Percentiles rank a stretch among this genome's conserved stretches.
Evolutionary conservation across 2,329 filamentous ascomycete species (phyloP).

Genomic region (Botrytis galanthina): DNA sequence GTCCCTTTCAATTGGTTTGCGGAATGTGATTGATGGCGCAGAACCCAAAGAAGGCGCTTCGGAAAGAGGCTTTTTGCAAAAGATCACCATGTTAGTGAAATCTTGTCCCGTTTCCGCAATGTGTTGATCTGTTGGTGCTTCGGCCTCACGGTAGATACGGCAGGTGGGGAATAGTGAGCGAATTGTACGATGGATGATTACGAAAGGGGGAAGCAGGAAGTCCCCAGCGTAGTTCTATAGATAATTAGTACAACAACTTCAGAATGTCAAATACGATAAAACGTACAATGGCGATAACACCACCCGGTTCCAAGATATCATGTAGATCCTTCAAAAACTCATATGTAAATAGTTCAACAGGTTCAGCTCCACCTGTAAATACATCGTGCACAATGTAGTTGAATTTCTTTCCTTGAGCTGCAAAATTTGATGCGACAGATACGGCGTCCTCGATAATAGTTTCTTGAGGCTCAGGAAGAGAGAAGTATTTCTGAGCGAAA

Average conservation of each 20-base stretch:
- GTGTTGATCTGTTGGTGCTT: slow-evolving; percentile 48
- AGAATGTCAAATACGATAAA: neutral
- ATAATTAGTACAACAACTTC: neutral
- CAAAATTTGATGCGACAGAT: slow-evolving; percentile 55
- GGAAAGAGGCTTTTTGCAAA: slow-evolving; percentile 56
- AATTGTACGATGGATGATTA: slow-evolving; percentile 80
- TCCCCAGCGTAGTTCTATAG: slow-evolving; percentile 90
- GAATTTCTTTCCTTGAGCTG: slow-evolving; percentile 51
- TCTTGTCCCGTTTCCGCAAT: slow-evolving; percentile 55
- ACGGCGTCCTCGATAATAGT: slow-evolving; percentile 82
- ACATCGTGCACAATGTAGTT: slow-evolving; percentile 98
- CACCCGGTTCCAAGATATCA: slow-evolving; percentile 69
- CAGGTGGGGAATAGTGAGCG: slow-evolving; percentile 80
- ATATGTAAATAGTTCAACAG: slow-evolving; percentile 79
- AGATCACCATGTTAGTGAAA: slow-evolving; percentile 95
- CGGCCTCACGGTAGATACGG: slow-evolving; percentile 81
- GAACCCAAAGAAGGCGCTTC: neutral
- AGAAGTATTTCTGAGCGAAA: slow-evolving; percentile 81
- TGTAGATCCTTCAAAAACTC: slow-evolving; percentile 75
- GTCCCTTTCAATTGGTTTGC: slow-evolving; percentile 62
- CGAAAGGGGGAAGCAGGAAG: slow-evolving; percentile 71
- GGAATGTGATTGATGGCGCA: slow-evolving; percentile 57
- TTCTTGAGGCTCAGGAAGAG: slow-evolving; percentile 71
- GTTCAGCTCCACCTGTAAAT: slow-evolving; percentile 94
- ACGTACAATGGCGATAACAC: slow-evolving; percentile 82